Evolutionary conservation across 179 eudicot species (phyloP), one percentile per base, ranked within the genome.

Genomic region (Nepenthes alata): DNA sequence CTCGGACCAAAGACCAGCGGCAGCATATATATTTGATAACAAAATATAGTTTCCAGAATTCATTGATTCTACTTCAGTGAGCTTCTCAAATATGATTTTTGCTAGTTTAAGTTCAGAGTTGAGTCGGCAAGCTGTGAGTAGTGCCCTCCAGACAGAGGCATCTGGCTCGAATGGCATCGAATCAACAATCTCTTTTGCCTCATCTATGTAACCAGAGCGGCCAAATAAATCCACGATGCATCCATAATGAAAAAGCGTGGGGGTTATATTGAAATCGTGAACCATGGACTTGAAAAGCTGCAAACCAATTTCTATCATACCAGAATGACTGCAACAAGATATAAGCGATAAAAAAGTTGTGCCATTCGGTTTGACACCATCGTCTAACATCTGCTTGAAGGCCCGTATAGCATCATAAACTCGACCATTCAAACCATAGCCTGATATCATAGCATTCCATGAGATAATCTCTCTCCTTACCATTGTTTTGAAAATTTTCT

Each of bases 81-180:
- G 84, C 66, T 49, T 77, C 47, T 64, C 67, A 35, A 65, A 74
- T 51, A 70, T 55, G 48, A 37, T 58, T 64, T 63, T 62, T 12
- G 77, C 76, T 67, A 75, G 53, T 47, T 61, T 55, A 48, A 56
- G 64, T 9, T 72, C 62, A 13, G 75, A 65, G 64, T 58, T 61
- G 11, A 64, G 64, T 68, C 82, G 59, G 59, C 78, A 80, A 64
- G 82, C 72, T 64, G 74, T 58, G 37, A 80, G 73, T 59, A 80
- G 65, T 15, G 82, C 76, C 65, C 85, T 70, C 85, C 77, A 77
- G 9, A 77, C 60, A 55, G 82, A 80, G 38, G 78, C 78, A 63
- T 80, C 85, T 57, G 85, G 82, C 65, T 76, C 68, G 59, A 75
- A 58, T 11, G 78, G 77, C 85, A 80, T 80, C 35, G 69, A 72